Base-by-base conservation (phyloP, 2,329 filamentous ascomycete species). In the Acrodontium crateriforme region DNA sequence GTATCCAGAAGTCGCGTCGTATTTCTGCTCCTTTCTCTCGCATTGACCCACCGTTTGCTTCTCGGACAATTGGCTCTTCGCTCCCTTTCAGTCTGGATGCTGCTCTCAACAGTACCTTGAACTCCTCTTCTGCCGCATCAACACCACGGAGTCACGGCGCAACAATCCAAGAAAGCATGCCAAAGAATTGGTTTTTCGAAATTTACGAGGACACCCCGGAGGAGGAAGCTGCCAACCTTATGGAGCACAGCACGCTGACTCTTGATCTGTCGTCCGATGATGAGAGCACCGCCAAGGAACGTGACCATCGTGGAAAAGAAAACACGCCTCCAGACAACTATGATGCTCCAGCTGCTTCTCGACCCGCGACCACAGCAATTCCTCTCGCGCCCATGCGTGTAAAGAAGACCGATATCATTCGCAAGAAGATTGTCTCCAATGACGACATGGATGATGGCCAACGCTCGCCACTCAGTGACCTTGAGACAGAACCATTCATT, bases 201-300 rank as follows among this genome's bases (percentile, higher is more conserved):
- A 95, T 98, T 46, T 77, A 94, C 50, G 82, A 93, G 50, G 87
- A 98, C 54, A 83, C 81, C 0, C 71, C 78, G 6, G 81, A 93
- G 50, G 80, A 94, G 49, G 78, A 92, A 50, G 80, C 89, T 56
- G 82, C 84, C 44, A 94, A 92, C 46, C 62, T 93, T 20, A 81
- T 95, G 59, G 81, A 94, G 55, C 87, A 94, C 60, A 78, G 78
- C 31, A 87, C 87, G 6, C 77, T 78, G 38, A 74, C 78, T 0
- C 68, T 95, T 3, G 87, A 95, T 50, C 83, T 95, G 46, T 83
- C 74, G 41, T 85, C 82, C 13, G 85, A 93, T 44, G 85, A 93
- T 51, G 79, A 85, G 54, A 69, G 69, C 47, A 56, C 48, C 52
- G 62, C 41, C 63, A 63, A 58, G 32, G 47, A 52, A 17, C 69